Base-by-base conservation (phyloP, 306 rosid genomes). In the Rubus idaeus region DNA sequence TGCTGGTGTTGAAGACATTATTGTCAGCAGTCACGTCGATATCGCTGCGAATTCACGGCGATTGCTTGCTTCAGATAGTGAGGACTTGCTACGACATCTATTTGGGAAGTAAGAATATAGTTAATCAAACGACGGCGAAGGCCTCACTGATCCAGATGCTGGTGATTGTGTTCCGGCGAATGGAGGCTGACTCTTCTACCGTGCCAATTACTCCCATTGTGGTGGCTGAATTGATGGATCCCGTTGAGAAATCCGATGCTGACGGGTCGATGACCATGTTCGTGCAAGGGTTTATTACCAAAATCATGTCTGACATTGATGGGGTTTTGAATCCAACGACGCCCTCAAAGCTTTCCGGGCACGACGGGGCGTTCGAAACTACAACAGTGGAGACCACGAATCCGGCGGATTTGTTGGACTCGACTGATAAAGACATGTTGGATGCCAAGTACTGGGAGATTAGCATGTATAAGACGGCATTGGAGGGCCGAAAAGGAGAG, bases 361-460 rank as follows among this genome's bases (percentile, higher is more conserved):
- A 96, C 68, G 99, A 96, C 66, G 99, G 98, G 71, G 99, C 99
- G 0, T 96, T 96, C 56, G 97, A 96, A 81, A 92, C 99, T 3
- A 91, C 97, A 3, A 82, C 99, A 2, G 97, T 91, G 83, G 98
- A 92, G 91, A 89, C 94, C 4, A 96, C 99, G 1, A 96, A 96
- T 65, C 97, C 99, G 0, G 89, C 99, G 26, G 99, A 96, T 78
- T 90, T 96, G 85, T 80, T 96, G 88, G 99, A 96, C 81, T 96
- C 99, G 1, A 96, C 97, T 4, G 99, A 96, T 74, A 96, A 96
- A 84, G 99, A 96, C 78, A 96, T 96, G 99, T 83, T 96, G 88
- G 99, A 96, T 82, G 99, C 99, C 0, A 96, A 96, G 83, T 96
- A 96, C 75, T 96, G 99, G 99, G 99, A 96, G 83, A 96, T 96